Evolutionary conservation across 768 basidiomycete genomes (phyloP), one percentile per base, ranked within the genome.

Genomic region (Polyporus arcularius): DNA sequence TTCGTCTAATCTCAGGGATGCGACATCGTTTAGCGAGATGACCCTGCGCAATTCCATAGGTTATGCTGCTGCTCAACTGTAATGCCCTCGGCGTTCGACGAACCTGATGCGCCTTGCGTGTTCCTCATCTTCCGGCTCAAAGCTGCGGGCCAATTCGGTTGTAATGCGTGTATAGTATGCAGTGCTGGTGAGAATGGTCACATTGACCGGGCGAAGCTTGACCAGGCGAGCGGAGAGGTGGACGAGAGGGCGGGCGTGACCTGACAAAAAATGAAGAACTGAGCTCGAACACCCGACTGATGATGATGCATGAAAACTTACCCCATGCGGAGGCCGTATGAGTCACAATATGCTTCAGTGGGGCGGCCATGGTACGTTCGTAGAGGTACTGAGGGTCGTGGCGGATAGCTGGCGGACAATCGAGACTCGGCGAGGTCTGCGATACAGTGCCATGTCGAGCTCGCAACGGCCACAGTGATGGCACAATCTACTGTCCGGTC

Each of bases 221-320:
- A 43, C 55, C 16, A 63, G 15, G 39, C 52, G 54, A 8, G 52
- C 42, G 7, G 42, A 40, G 14, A 55, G 50, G 42, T 55, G 51
- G 60, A 66, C 42, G 3, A 66, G 26, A 12, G 65, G 65, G n/a
- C 65, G 55, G 5, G 54, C 49, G 39, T 66, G 65, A 15, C 65
- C 65, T 63, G 46, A 11, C 11, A 11, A 3, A 35, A 35, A 35
- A 35, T 11, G 35, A 7, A 35, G 11, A 3, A 35, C 35, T 11
- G 35, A 11, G 11, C 35, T 35, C 7, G 11, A 35, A 35, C 35
- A 35, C 35, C 7, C 7, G 11, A 35, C 35, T 35, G 35, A 35
- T 26, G 21, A 26, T 26, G 21, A 26, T 26, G 35, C 35, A 35
- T 35, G 43, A 45, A 48, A 21, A 30, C 60, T 4, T 9, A 61